Base-by-base conservation (phyloP, 306 rosid species). In the Cucurbita ficifolia region DNA sequence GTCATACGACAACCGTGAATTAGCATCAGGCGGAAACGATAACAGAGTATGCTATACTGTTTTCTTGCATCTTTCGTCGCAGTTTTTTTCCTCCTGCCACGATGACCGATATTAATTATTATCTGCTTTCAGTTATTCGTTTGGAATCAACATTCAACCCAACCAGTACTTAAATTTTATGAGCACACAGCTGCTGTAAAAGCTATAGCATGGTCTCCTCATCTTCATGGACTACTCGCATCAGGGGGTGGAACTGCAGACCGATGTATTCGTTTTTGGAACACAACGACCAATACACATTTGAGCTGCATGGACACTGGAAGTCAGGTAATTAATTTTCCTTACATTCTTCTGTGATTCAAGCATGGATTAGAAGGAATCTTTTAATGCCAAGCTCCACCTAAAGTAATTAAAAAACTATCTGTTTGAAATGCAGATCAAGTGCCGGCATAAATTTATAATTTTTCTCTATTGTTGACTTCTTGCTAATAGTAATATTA, bases 141-240 rank as follows among this genome's bases (percentile, higher is more conserved):
- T 73, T 95, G 99, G 99, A 91, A 95, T 84, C 99, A 91, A 81
- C 96, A 91, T 83, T 91, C 97, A 68, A 88, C 88, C 70, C 99
- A 95, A 54, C 99, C 99, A n/a, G 85, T 95, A 49, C 87, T 95
- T 75, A 95, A 88, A 77, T 95, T 85, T 85, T 87, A 89, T 77
- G 96, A 95, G 84, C 97, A 95, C 80, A 91, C 99, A 52, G 99
- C 99, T 24, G 99, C 99, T 52, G 99, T 95, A 60, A 95, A 95
- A 84, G 99, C 99, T 69, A 95, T 95, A 83, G 99, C 97, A 63
- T 95, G 99, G 99, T 95, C 97, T 69, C 99, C 99, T 62, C 97
- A 91, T 89, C 91, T 89, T 78, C 99, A 95, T 77, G 99, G 99
- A 75, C 99, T 95, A 83, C 97, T 95, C 67, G 99, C 99, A 77